These are phyloP conservation scores for Apiospora kogelbergensis DNA, from an alignment of 2,329 filamentous ascomycete species.

Conservation along the genomic window DNA sequence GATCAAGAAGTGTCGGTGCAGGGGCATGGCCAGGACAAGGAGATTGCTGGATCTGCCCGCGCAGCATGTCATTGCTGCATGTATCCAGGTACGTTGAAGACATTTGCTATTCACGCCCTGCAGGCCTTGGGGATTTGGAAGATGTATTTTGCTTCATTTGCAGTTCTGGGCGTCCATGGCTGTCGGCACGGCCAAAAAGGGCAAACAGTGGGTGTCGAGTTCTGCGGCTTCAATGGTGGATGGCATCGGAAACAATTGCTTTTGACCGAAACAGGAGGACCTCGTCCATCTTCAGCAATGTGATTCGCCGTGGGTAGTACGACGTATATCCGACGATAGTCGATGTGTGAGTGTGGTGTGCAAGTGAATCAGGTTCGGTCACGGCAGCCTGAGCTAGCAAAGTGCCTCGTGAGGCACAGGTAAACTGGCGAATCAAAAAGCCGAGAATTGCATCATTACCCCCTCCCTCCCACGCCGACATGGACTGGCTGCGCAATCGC, in stretches of 20 bases:
- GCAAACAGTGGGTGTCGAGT: background rate
- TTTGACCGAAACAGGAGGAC: background rate
- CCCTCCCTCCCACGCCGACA: background rate
- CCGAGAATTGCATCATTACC: background rate
- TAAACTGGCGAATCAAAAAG: background rate
- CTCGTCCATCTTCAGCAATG: background rate
- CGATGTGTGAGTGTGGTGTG: background rate
- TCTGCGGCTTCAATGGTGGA: background rate
- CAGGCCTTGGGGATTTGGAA: background rate
- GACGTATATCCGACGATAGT: background rate
- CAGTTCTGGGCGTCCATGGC: background rate
- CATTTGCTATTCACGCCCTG: background rate
- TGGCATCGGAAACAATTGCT: background rate
- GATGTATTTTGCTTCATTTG: background rate
- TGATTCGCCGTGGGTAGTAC: background rate
- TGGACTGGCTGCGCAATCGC: conserved; percentile 4
- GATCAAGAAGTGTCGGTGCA: background rate
- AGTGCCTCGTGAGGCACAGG: background rate
- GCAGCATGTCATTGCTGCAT: conserved; percentile 7
- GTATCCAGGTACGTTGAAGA: background rate
- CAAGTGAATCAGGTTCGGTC: background rate
- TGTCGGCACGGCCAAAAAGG: background rate
- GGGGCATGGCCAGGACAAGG: background rate
- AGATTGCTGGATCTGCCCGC: conserved; percentile 6
- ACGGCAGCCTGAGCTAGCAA: conserved; percentile 4